These are phyloP conservation scores for Alisma plantagoaquatica DNA, from an alignment of 106 monocot species.

Conservation along the genomic window DNA sequence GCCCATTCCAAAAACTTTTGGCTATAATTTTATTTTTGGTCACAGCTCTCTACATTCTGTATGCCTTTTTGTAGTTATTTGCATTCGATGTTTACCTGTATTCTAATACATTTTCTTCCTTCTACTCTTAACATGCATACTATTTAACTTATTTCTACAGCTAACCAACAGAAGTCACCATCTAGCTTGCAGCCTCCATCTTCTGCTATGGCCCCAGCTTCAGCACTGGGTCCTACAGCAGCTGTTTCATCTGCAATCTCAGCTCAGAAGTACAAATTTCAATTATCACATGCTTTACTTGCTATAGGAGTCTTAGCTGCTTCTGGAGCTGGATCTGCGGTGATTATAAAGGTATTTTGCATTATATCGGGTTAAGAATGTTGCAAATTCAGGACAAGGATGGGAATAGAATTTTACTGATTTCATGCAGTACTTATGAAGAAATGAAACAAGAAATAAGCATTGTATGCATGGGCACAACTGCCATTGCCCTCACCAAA, in stretches of 20 bases:
- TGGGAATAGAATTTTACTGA: too few relatives aligned
- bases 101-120: background rate
- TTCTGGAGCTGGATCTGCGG: conserved; percentile 72
- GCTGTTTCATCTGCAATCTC: conserved; percentile 18
- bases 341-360: conserved; percentile 80
- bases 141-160: conserved; percentile 8
- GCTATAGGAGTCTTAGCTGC: conserved; percentile 65
- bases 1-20: too few relatives aligned
- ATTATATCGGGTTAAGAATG: too few relatives aligned
- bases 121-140: background rate
- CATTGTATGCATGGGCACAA: too few relatives aligned
- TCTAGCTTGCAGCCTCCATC: conserved; percentile 20
- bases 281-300: conserved; percentile 59
- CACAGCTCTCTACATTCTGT: too few relatives aligned
- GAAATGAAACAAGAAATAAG: too few relatives aligned
- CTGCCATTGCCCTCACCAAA: too few relatives aligned
- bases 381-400: too few relatives aligned
- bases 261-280: conserved; percentile 28
- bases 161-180: conserved; percentile 23
- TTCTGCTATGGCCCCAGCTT: conserved; percentile 20
- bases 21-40: too few relatives aligned
- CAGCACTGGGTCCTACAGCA: conserved; percentile 21
- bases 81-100: background rate
- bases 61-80: background rate
- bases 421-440: too few relatives aligned